Evolutionary conservation across 345 rosid genomes (phyloP), one percentile per base, ranked within the genome.

Genomic region (Geranium brycei): DNA sequence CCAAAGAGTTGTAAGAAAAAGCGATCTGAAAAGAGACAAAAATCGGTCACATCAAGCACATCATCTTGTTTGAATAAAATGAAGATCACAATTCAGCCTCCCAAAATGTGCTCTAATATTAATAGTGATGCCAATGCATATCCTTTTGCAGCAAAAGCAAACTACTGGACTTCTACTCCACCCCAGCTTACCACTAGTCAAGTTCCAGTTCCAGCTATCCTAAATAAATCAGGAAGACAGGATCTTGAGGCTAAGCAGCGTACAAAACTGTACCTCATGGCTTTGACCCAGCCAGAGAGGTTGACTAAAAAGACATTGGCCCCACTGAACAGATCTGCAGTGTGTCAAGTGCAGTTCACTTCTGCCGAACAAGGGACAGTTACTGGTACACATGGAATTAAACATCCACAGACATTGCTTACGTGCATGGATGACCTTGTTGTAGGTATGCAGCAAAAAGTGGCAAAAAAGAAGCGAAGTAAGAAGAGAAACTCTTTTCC

Each of bases 291-390:
- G 68, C 73, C 31, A 66, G 79, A 80, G 58, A 72, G 67, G 17
- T 64, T 79, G 18, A 72, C 74, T 58, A 87, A 78, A 73, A 85
- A 82, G 73, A 82, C 77, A 82, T 79, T 72, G 65, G 75, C 78
- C 70, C 81, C 95, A 19, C 64, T 77, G 35, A 77, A 68, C 64
- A 73, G 71, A 68, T 51, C 68, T 62, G 60, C 66, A 64, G 70
- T 69, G 56, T 61, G 71, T 18, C 32, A 8, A 2, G 47, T 35
- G 70, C 71, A 66, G 60, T 64, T 69, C 67, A 72, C 58, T 68
- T 35, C 60, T 13, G 59, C 66, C 63, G 69, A 66, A 66, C 69
- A 66, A 51, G 56, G 68, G 72, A 66, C 63, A 15, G 7, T 23
- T 57, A 69, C 57, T 63, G 67, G 59, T 66, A 66, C 41, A 64